Evolutionary conservation across 805 yeast genomes (phyloP).

Genomic region (Starmerella floricola): DNA sequence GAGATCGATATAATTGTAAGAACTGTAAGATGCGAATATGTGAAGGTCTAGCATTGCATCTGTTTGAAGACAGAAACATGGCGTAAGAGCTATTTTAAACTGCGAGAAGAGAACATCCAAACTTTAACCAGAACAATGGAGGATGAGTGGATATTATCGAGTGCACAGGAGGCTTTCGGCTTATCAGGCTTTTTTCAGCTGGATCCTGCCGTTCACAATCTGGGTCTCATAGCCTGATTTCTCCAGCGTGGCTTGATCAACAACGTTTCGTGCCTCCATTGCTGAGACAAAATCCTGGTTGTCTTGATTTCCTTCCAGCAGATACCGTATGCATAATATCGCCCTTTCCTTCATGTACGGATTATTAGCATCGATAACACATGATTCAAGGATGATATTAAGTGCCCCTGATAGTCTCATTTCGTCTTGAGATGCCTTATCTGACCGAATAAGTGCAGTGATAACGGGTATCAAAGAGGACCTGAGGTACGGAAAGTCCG

Average conservation of each 20-base stretch:
- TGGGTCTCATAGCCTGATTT: constrained; percentile 71
- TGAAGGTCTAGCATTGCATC: too few relatives aligned
- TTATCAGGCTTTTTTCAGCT: constrained; percentile 34
- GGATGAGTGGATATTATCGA: too few relatives aligned
- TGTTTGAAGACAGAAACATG: too few relatives aligned
- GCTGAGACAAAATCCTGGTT: constrained; percentile 69
- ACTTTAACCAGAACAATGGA: too few relatives aligned
- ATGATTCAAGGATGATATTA: constrained; percentile 60
- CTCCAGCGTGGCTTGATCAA: constrained; percentile 45
- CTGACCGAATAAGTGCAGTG: constrained; percentile 56
- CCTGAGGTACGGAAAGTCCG: constrained; percentile 14
- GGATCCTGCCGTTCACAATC: constrained; percentile 58
- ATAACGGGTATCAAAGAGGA: constrained; percentile 5
- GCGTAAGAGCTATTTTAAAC: too few relatives aligned
- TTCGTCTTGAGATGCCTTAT: constrained; percentile 54
- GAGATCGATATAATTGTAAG: too few relatives aligned
- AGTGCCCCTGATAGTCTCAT: constrained; percentile 57
- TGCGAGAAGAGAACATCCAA: too few relatives aligned
- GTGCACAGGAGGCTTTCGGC: too few relatives aligned
- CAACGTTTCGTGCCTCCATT: constrained; percentile 62
- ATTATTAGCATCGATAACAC: constrained; percentile 77
- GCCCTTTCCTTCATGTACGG: constrained; percentile 71
- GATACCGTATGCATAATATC: constrained; percentile 60
- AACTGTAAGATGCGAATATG: too few relatives aligned
- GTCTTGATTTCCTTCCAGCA: constrained; percentile 47